phyloP scores from a whole-genome alignment of 2,329 filamentous ascomycete species.

The Cercospora zeae-maydis region DNA sequence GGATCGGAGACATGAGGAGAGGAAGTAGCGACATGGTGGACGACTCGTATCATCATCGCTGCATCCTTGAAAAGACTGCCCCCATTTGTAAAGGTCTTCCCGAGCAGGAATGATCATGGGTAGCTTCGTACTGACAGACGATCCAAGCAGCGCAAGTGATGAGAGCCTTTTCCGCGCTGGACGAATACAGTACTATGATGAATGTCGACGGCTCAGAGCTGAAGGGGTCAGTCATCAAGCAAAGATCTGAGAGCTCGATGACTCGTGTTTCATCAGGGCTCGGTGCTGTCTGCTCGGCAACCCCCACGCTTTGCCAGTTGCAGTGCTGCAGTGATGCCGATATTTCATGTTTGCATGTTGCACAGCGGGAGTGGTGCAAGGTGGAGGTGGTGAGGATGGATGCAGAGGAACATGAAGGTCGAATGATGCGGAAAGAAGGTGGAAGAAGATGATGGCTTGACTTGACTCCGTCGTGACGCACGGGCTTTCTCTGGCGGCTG shows the following conservation, averaged over 20 bases:
- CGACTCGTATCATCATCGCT: too few species aligned
- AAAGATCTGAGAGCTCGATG: neutral
- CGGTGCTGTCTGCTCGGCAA: neutral
- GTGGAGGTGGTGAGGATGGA: neutral
- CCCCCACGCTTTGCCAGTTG: neutral
- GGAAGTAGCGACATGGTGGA: too few species aligned
- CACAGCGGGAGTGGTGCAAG: neutral
- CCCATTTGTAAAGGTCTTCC: too few species aligned
- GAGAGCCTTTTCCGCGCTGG: too few species aligned
- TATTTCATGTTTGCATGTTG: neutral
- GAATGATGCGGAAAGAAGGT: neutral
- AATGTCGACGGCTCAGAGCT: too few species aligned
- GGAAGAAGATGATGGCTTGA: neutral
- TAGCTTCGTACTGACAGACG: too few species aligned
- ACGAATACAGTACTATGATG: too few species aligned
- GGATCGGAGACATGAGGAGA: too few species aligned
- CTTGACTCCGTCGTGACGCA: neutral
- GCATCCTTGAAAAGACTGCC: too few species aligned
- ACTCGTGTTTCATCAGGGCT: neutral
- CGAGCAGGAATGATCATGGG: too few species aligned
- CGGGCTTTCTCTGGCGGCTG: conserved; percentile 1
- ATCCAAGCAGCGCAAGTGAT: too few species aligned
- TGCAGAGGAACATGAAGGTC: neutral
- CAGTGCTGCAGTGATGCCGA: neutral
- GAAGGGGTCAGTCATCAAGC: too few species aligned